These are phyloP conservation scores for Cryphonectria nitschkei DNA, from an alignment of 2,329 filamentous ascomycete genomes.

Conservation along the genomic window DNA sequence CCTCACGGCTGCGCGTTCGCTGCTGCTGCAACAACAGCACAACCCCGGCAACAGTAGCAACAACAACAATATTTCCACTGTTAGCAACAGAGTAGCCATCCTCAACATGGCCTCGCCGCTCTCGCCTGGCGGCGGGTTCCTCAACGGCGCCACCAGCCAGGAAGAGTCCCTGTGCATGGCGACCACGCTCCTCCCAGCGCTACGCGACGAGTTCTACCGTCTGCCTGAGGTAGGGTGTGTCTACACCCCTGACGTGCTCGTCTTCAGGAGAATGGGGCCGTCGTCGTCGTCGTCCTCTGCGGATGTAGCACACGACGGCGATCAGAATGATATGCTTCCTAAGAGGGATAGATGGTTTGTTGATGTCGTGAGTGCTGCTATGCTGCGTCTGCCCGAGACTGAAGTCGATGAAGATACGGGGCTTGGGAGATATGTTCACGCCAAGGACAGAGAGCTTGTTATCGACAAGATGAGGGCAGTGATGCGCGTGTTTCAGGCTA, in stretches of 20 bases:
- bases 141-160: conserved; percentile 62
- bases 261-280: conserved; percentile 48
- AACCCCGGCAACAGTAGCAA: conserved; percentile 5
- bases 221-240: conserved; percentile 61
- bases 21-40: neutral
- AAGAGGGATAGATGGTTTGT: conserved; percentile 60
- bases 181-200: conserved; percentile 61
- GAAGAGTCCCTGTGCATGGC: conserved; percentile 66
- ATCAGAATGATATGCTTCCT: conserved; percentile 32
- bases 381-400: conserved; percentile 61
- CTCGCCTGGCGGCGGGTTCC: conserved; percentile 62
- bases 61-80: neutral
- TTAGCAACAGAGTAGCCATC: conserved; percentile 10
- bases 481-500: conserved; percentile 53
- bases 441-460: conserved; percentile 54
- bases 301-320: conserved; percentile 30
- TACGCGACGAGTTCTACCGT: conserved; percentile 62
- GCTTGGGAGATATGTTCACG: conserved; percentile 43
- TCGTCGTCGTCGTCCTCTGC: conserved; percentile 27
- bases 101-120: conserved; percentile 50
- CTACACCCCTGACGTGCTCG: conserved; percentile 61
- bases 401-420: conserved; percentile 42
- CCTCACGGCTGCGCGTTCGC: conserved; percentile 16
- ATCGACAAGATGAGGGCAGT: conserved; percentile 61
- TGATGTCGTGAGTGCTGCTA: conserved; percentile 61